These are phyloP conservation scores for Aspergillus campestris DNA, from an alignment of 495 filamentous ascomycete genomes.

Conservation along the genomic window DNA sequence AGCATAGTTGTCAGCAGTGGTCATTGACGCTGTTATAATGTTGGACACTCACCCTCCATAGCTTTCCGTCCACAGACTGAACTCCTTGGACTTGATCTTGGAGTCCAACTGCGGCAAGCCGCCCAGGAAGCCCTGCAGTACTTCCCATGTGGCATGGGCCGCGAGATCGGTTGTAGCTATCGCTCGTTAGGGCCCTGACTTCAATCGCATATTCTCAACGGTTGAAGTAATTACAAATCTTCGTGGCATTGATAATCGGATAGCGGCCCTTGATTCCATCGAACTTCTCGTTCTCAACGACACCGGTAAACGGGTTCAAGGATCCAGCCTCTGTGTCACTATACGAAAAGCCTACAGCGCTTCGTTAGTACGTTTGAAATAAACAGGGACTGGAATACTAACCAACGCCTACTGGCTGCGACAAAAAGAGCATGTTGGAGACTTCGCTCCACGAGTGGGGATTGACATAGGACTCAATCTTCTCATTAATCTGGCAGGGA, in stretches of 20 bases:
- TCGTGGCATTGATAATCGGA: slow-evolving; percentile 37
- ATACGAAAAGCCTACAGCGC: slow-evolving; percentile 46
- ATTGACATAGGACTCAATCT: slow-evolving; percentile 44
- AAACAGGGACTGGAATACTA: neutral
- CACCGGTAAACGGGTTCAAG: slow-evolving; percentile 37
- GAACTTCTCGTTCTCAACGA: slow-evolving; percentile 32
- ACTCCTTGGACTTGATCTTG: slow-evolving; percentile 43
- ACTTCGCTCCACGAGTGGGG: slow-evolving; percentile 64
- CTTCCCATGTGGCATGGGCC: slow-evolving; percentile 48
- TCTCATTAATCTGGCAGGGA: slow-evolving; percentile 47
- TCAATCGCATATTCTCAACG: slow-evolving; percentile 21
- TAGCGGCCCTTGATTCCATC: slow-evolving; percentile 40
- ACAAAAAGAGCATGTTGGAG: slow-evolving; percentile 69
- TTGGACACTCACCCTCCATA: slow-evolving; percentile 52
- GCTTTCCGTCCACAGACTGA: slow-evolving; percentile 44
- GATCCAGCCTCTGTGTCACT: slow-evolving; percentile 29
- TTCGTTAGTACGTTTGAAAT: neutral
- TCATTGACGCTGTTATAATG: slow-evolving; percentile 4
- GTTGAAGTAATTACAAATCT: slow-evolving; percentile 22
- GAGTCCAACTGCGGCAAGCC: slow-evolving; percentile 40
- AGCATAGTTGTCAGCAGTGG: slow-evolving; percentile 8
- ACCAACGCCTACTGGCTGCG: slow-evolving; percentile 55
- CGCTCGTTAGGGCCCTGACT: slow-evolving; percentile 1
- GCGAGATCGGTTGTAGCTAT: slow-evolving; percentile 46
- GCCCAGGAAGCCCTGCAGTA: slow-evolving; percentile 48